Base-by-base conservation (phyloP, 805 yeast species). In the Yamadazyma tumulicola region DNA sequence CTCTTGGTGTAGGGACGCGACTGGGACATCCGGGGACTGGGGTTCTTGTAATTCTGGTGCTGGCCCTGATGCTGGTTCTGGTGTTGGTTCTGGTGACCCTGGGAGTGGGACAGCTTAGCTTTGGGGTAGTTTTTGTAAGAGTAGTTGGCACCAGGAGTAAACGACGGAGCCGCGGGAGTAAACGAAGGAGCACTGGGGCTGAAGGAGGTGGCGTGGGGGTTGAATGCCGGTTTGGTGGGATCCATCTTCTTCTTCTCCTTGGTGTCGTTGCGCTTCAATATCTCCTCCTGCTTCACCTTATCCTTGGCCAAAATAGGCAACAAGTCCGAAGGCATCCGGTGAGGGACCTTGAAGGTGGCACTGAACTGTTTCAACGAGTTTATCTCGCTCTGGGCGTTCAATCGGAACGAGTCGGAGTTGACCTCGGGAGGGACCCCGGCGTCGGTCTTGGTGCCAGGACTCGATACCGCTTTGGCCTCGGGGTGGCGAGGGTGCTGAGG, bases 291-390 rank as follows among this genome's bases (percentile, higher is more conserved):
- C 52, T 78, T 79, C n/a, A 52, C 52, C 49, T 75, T 77, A 45
- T 79, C 84, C 55, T 84, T 80, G 7, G 89, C 64, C 20, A 82
- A 61, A 13, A 83, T 80, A 6, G 93, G 88, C 41, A 81, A 61
- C 41, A 80, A 64, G 48, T 82, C 88, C 13, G 68, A 58, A 6
- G 94, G 91, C 35, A 58, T 46, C 33, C 53, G 56, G 48, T 75
- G 75, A 2, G 82, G 83, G 19, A 88, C 75, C 57, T 85, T 85
- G 59, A 86, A 85, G 46, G 76, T 83, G 31, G 85, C 86, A 25
- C 94, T 77, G 53, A 89, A 88, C 51, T 84, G 85, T 43, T 76
- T 78, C 37, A 86, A 66, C 8, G 85, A 75, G 43, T 79, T 79
- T 43, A 83, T 72, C 53, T 81, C 87, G 42, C 76, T 74, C 52